phyloP scores from a whole-genome alignment of 208 protist genomes.

The Leishmania amazonensis region DNA sequence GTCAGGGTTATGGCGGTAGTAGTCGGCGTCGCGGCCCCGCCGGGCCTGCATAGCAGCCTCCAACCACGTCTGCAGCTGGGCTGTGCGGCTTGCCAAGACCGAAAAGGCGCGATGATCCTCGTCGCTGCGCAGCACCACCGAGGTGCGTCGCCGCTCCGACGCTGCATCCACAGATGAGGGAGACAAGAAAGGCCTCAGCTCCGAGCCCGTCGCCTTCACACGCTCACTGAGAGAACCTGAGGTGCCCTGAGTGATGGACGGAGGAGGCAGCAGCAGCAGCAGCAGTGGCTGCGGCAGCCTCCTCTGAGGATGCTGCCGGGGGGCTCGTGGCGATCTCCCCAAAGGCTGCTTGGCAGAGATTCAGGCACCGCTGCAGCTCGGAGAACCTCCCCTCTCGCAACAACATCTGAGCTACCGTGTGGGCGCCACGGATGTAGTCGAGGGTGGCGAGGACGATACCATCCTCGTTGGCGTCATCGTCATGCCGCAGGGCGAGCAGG shows the following conservation, averaged over 20 bases:
- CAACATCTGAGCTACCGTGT: conserved; percentile 55
- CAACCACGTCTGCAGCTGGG: conserved; percentile 53
- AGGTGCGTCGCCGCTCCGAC: not conserved
- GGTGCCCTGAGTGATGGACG: not conserved
- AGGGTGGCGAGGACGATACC: conserved; percentile 74
- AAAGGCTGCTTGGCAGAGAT: conserved; percentile 50
- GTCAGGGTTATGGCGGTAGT: conserved; percentile 55
- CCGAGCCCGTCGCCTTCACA: not conserved
- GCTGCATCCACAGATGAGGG: not conserved
- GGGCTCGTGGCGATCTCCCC: not conserved
- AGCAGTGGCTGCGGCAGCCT: not conserved
- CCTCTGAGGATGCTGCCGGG: not conserved
- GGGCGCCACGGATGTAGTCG: conserved; percentile 55
- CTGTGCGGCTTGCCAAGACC: conserved; percentile 58
- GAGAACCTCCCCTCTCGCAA: conserved; percentile 67
- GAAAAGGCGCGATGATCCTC: conserved; percentile 56
- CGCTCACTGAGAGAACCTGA: not conserved
- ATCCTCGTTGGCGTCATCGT: conserved; percentile 69
- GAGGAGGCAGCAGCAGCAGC: not conserved
- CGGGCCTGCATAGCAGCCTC: conserved; percentile 37
- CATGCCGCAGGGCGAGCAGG: conserved; percentile 50
- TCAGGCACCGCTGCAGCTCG: conserved; percentile 74
- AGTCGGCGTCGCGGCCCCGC: conserved; percentile 49
- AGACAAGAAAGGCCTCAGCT: not conserved
- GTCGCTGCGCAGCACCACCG: conserved; percentile 25